Conservation (phyloP, 192 early-diverging fungal genomes). For the Backusella luteola region DNA sequence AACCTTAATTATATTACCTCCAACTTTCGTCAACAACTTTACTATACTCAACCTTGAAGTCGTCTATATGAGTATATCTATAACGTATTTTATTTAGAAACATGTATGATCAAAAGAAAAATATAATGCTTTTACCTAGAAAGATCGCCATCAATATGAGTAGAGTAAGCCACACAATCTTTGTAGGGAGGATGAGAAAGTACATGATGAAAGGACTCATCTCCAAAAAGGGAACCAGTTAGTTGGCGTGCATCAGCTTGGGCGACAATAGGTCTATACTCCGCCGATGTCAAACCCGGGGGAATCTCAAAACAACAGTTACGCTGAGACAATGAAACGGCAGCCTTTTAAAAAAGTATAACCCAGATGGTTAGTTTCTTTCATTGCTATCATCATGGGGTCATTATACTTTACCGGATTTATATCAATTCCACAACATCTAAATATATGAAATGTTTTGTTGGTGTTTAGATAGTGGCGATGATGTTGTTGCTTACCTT, state of each 20-base stretch:
- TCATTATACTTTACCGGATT: conserved; percentile 60
- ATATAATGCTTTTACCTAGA: conserved; percentile 41
- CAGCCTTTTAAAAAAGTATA: conserved; percentile 43
- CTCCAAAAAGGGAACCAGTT: conserved; percentile 61
- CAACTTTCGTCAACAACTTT: conserved; percentile 71
- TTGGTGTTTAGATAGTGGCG: background rate
- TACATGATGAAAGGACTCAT: conserved; percentile 81
- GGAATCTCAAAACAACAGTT: conserved; percentile 85
- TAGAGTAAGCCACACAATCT: conserved; percentile 84
- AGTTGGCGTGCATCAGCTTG: conserved; percentile 80
- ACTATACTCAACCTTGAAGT: conserved; percentile 76
- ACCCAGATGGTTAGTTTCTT: background rate
- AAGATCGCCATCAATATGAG: conserved; percentile 86
- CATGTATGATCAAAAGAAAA: background rate
- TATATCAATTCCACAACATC: conserved; percentile 83
- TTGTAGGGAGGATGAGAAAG: conserved; percentile 95
- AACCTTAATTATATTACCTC: conserved; percentile 36
- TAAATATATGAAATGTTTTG: conserved; percentile 15
- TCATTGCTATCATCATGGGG: background rate
- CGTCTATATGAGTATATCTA: conserved; percentile 70
- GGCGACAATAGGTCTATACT: conserved; percentile 79
- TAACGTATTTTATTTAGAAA: conserved; percentile 10
- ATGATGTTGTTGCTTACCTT: conserved; percentile 38
- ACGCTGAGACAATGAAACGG: conserved; percentile 77
- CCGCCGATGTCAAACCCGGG: conserved; percentile 63